Base-by-base conservation (phyloP, 164 flowering plant species). In the Vitis labrusca region DNA sequence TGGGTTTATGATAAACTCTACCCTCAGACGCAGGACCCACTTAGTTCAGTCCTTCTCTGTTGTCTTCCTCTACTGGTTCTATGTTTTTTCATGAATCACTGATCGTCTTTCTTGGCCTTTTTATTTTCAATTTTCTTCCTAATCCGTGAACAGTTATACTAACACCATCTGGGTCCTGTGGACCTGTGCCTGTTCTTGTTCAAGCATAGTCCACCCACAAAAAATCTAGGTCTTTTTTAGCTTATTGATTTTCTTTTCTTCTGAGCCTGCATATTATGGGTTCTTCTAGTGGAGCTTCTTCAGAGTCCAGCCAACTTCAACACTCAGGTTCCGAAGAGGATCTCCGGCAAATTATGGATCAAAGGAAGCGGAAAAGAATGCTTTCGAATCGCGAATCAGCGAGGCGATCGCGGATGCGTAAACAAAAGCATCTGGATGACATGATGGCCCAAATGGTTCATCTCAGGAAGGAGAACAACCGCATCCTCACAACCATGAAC, bases 1-100 rank as follows among this genome's bases (percentile, higher is more conserved):
- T 59, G 79, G 77, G 50, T 74, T 70, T 70, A 77, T 69, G 66
- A 70, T 79, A 32, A 77, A 79, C 51, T 75, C 81, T 19, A 56
- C 75, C 17, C 79, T 81, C 63, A 62, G 73, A 32, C 83, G 82
- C 63, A 61, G 84, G 52, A 71, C 76, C 62, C 83, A 70, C 62
- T 63, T 83, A 2, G 84, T 77, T 70, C 87, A 81, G 57, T 84
- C 87, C 14, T 81, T 84, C 76, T 84, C 87, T 13, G 87, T 82
- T 67, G 83, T 78, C 53, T 82, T 84, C 80, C 85, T 82, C 71
- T 78, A 84, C 82, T 84, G 85, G 85, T 84, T 81, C 74, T 80
- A 84, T 64, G 70, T 67, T 15, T 74, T 84, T 64, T 81, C 87
- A 80, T 78, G 73, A 84, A 71, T 60, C 9, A 37, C 17, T 50